Evolutionary conservation across 164 flowering plant species (phyloP).

Genomic region (Liquidambar formosana): DNA sequence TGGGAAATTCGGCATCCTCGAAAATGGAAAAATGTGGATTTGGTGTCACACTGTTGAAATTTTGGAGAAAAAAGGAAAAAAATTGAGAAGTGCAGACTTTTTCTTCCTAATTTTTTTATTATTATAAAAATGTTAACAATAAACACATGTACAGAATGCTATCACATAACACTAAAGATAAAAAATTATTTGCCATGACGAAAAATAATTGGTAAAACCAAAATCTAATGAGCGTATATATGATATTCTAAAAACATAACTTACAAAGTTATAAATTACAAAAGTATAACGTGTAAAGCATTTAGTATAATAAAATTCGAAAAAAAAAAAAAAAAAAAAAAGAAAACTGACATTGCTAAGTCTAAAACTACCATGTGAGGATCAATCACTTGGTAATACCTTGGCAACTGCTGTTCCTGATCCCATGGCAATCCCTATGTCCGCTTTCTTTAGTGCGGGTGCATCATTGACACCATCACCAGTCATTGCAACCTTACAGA

Average conservation of each 20-base stretch:
- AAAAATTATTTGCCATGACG: not conserved
- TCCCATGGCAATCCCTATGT: slow-evolving; percentile 99
- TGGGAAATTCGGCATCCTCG: not conserved
- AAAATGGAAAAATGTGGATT: not conserved
- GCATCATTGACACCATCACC: slow-evolving; percentile 99
- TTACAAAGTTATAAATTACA: not conserved
- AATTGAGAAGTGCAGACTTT: not conserved
- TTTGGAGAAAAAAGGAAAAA: not conserved
- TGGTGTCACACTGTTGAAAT: not conserved
- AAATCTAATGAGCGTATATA: not conserved
- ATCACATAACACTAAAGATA: not conserved
- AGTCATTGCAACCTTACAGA: slow-evolving; percentile 94
- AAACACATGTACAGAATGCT: no score
- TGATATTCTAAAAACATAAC: not conserved
- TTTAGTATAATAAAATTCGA: no score
- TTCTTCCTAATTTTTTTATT: no score
- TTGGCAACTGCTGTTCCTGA: slow-evolving; percentile 99
- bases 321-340: no score
- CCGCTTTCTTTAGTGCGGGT: slow-evolving; percentile 96
- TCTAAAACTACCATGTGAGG: not conserved
- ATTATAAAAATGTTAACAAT: no score
- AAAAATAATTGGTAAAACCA: not conserved
- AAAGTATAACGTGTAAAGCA: no score
- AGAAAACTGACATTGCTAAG: no score
- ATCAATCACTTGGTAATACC: slow-evolving; percentile 38